Evolutionary conservation across 148 eudicot species (phyloP), one percentile per base, ranked within the genome.

Genomic region (Drosera capensis): DNA sequence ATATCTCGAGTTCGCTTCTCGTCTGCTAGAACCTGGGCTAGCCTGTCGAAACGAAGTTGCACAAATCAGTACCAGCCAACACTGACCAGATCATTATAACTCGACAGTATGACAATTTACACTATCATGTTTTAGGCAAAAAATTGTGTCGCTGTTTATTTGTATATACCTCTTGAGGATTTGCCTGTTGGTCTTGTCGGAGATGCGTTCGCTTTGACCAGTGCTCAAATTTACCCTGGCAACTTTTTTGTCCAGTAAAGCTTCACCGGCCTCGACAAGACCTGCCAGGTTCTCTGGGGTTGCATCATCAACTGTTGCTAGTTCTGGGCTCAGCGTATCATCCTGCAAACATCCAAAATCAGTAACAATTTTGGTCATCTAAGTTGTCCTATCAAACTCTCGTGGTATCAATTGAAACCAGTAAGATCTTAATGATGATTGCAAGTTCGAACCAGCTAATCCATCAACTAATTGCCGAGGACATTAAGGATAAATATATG

Each of bases 221-320:
- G 88, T 82, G 34, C 71, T 88, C 8, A 68, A 23, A 35, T 86
- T 62, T 13, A 79, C 62, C 35, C 68, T 54, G 5, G 79, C 51
- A 12, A 70, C 64, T 7, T 68, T 73, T 65, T 73, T 67, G 48
- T 67, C 43, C 14, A 86, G 53, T 34, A 82, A 52, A 0, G 51
- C 50, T 12, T 76, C 47, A 4, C 78, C 96, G 8, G 71, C 69
- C 26, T 71, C 47, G 23, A 71, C 71, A 0, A 86, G 77, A 15
- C 49, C 52, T 14, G 58, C 58, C 66, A 86, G 44, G 37, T 76
- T 86, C 43, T 75, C 69, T 8, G 43, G 25, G 2, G 94, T 78
- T 14, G 87, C 51, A 20, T 64, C 62, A 56, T 82, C 93, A 0
- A 58, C 52, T 0, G 79, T 72, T 2, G 86, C 48, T 43, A 67